A percentile compares a stretch with the other conserved stretches of the same genome.
phyloP scores from a whole-genome alignment of 495 filamentous ascomycete species.

The Pseudevernia furfuracea region DNA sequence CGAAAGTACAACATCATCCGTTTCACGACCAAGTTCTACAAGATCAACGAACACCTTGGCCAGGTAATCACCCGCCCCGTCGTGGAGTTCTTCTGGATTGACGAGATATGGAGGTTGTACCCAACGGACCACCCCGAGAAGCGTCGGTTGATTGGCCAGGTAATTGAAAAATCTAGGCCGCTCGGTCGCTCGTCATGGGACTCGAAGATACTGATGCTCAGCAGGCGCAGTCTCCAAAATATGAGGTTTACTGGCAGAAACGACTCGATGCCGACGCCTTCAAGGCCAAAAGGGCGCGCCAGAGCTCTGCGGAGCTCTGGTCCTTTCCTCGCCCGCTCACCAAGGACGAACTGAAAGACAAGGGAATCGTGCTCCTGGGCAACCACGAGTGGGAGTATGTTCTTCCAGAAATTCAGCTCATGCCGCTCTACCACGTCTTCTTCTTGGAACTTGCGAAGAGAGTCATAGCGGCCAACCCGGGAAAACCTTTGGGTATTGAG shows the following conservation, averaged over 20 bases:
- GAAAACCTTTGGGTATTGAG: not conserved
- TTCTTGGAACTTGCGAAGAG: not conserved
- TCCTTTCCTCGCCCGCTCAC: not conserved
- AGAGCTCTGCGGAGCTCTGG: not conserved
- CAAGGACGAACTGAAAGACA: not conserved
- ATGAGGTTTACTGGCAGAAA: not conserved
- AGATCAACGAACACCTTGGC: not conserved
- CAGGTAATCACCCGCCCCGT: not conserved
- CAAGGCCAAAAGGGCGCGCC: not conserved
- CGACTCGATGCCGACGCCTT: not conserved
- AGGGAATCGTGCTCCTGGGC: not conserved
- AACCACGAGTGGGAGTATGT: not conserved
- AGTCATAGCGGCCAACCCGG: not conserved
- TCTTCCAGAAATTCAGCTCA: not conserved
- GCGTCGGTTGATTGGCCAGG: not conserved
- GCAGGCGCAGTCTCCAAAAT: not conserved
- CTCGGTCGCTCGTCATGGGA: not conserved
- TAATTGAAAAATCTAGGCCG: not conserved
- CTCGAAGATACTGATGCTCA: not conserved
- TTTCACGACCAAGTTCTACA: not conserved
- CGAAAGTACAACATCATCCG: not conserved
- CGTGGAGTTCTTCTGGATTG: not conserved
- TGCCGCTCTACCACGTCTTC: not conserved
- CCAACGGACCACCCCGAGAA: not conserved
- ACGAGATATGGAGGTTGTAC: not conserved